Base-by-base conservation (phyloP, 371 early-diverging fungal species). In the Mucor sp. region DNA sequence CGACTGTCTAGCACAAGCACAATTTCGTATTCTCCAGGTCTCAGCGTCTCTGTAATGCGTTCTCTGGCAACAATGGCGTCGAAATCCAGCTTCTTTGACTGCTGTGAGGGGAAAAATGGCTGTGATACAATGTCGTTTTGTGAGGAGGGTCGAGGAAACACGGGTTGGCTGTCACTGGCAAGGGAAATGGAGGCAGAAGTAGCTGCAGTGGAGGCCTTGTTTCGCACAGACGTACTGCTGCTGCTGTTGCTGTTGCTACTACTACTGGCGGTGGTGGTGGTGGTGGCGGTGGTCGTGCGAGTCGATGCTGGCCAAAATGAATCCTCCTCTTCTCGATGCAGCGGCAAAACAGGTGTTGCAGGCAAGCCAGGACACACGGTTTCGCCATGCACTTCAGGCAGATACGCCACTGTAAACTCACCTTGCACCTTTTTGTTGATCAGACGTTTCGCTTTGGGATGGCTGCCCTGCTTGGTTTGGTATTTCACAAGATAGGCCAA, bases 1-100 rank as follows among this genome's bases (percentile, higher is more conserved):
- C 98, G 91, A 39, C 68, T 87, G 75, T 98, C 98, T 1, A 98
- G 70, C 0, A 96, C 63, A 19, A 95, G 74, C 11, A 88, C 67
- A 9, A 97, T 81, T 12, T 96, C 93, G 71, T 89, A 95, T 15
- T 82, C 71, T 7, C 85, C 86, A 2, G 90, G 87, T 3, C 53
- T 67, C 27, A 82, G 8, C 6, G 25, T 50, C 8, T 62, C 63
- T 15, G 25, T 30, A 17, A 28, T 27, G 14, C 15, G 14, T 35
- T 43, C 27, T 15, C 12, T 23, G 8, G 39, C 62, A 1, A 67
- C 30, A 25, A 61, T 19, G 14, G 35, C 41, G 30, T 15, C 28
- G 9, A 53, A 30, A 43, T 66, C 61, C 11, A 41, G 25, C 4
- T n/a, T 15, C 1, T 6, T 25, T 19, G 50, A 43, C 23, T 55